Percentiles rank a stretch among this genome's conserved stretches.
Conservation (phyloP, 176 grass and related monocot genomes). For the Zoysia pacifica region DNA sequence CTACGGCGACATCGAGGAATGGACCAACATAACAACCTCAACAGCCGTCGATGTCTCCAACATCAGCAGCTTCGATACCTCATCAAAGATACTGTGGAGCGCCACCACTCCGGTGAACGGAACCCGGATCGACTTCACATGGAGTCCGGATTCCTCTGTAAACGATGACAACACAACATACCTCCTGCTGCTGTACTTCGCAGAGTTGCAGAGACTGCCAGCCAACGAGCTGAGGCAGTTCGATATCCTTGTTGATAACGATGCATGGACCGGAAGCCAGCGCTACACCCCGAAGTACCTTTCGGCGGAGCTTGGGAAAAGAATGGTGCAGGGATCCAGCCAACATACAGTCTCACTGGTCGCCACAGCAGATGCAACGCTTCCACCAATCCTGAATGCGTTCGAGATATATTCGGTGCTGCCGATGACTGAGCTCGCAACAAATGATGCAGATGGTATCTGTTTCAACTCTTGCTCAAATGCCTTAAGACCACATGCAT, state of each 20-base stretch:
- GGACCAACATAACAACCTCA: constrained; percentile 35
- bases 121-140: constrained; percentile 31
- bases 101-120: constrained; percentile 44
- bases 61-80: constrained; percentile 23
- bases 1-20: not conserved
- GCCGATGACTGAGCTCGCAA: constrained; percentile 6
- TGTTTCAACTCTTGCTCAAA: not conserved
- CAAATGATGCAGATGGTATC: constrained; percentile 34
- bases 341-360: constrained; percentile 36
- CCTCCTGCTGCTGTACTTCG: constrained; percentile 53
- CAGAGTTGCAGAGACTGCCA: constrained; percentile 20
- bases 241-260: constrained; percentile 11
- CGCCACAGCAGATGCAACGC: constrained; percentile 23
- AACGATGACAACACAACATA: constrained; percentile 8
- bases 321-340: not conserved
- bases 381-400: constrained; percentile 41
- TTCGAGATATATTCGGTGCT: constrained; percentile 39
- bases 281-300: constrained; percentile 31
- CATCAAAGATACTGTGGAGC: constrained; percentile 27
- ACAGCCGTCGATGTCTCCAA: constrained; percentile 4
- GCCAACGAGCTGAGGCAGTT: constrained; percentile 15
- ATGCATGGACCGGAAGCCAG: not conserved
- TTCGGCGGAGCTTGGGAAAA: constrained; percentile 7
- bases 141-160: constrained; percentile 12
- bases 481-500: not conserved